phyloP scores from a whole-genome alignment of 805 yeast genomes.

The Saccharomyces paradoxus region DNA sequence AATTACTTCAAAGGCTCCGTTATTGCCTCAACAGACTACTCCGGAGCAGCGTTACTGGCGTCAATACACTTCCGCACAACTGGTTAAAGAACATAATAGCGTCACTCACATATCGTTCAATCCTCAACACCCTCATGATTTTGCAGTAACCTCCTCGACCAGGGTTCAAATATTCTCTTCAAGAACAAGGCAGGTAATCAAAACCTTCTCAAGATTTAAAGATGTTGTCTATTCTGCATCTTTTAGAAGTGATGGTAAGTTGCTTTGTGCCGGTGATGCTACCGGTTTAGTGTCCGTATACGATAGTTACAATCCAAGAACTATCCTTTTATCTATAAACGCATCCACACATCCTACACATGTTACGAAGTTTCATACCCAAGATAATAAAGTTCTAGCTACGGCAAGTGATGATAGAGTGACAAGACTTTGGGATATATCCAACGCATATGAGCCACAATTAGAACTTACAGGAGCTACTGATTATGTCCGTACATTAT shows the following conservation, averaged over 20 bases:
- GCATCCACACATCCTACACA: slow-evolving; percentile 87
- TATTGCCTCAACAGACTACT: slow-evolving; percentile 69
- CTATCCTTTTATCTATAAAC: slow-evolving; percentile 66
- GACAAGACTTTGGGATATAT: slow-evolving; percentile 81
- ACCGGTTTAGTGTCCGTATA: slow-evolving; percentile 87
- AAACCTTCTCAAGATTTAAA: slow-evolving; percentile 79
- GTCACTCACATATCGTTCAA: slow-evolving; percentile 82
- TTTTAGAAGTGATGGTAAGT: slow-evolving; percentile 83
- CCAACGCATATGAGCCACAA: slow-evolving; percentile 66
- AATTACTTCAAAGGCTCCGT: slow-evolving; percentile 58
- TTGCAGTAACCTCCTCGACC: slow-evolving; percentile 87
- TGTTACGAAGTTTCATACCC: slow-evolving; percentile 82
- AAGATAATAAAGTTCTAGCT: slow-evolving; percentile 52
- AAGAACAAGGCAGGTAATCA: slow-evolving; percentile 84
- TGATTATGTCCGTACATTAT: slow-evolving; percentile 81
- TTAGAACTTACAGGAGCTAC: slow-evolving; percentile 63
- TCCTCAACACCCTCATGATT: slow-evolving; percentile 79
- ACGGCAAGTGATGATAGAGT: slow-evolving; percentile 89
- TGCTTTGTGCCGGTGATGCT: slow-evolving; percentile 91
- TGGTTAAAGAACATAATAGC: slow-evolving; percentile 89
- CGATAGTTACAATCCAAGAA: slow-evolving; percentile 73
- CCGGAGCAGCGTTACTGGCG: slow-evolving; percentile 95
- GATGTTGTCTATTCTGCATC: slow-evolving; percentile 91
- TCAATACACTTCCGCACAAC: slow-evolving; percentile 73
- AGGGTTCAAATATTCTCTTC: slow-evolving; percentile 88